These are phyloP conservation scores for Xylaria venustula DNA, from an alignment of 495 filamentous ascomycete species.

Conservation along the genomic window DNA sequence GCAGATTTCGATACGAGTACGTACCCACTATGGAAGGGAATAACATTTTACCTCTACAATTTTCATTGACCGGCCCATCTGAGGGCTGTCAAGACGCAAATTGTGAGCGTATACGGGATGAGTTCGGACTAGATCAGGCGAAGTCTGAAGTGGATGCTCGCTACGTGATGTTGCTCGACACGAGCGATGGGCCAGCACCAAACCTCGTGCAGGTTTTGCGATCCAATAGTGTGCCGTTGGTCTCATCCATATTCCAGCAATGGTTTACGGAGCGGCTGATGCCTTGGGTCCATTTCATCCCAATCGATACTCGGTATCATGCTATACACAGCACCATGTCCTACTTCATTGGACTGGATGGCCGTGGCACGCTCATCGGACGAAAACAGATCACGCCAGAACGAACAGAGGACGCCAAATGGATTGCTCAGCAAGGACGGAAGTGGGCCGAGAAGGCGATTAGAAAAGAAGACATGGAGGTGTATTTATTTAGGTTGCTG, in stretches of 20 bases:
- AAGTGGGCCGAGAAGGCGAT: constrained; percentile 65
- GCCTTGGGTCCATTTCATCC: constrained; percentile 78
- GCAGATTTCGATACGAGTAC: constrained; percentile 34
- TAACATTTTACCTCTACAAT: constrained; percentile 35
- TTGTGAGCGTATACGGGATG: constrained; percentile 50
- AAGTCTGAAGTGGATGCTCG: constrained; percentile 32
- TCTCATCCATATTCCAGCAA: constrained; percentile 64
- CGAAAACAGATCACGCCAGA: constrained; percentile 40
- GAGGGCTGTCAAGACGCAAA: constrained; percentile 50
- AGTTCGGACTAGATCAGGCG: constrained; percentile 53
- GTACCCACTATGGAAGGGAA: constrained; percentile 33
- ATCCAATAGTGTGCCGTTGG: constrained; percentile 62
- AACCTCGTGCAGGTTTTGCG: constrained; percentile 62
- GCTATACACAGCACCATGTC: constrained; percentile 63
- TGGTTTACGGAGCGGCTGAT: constrained; percentile 72
- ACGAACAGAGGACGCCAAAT: constrained; percentile 39
- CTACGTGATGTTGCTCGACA: constrained; percentile 66
- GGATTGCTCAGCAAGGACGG: constrained; percentile 66
- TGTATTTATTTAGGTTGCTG: constrained; percentile 76
- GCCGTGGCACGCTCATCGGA: constrained; percentile 42
- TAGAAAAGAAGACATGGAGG: constrained; percentile 77
- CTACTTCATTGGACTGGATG: constrained; percentile 54
- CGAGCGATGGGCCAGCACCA: constrained; percentile 66
- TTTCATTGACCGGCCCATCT: constrained; percentile 44
- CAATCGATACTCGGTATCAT: constrained; percentile 67